Conservation (phyloP, 495 filamentous ascomycete species). For the Usnea hakonensis region DNA sequence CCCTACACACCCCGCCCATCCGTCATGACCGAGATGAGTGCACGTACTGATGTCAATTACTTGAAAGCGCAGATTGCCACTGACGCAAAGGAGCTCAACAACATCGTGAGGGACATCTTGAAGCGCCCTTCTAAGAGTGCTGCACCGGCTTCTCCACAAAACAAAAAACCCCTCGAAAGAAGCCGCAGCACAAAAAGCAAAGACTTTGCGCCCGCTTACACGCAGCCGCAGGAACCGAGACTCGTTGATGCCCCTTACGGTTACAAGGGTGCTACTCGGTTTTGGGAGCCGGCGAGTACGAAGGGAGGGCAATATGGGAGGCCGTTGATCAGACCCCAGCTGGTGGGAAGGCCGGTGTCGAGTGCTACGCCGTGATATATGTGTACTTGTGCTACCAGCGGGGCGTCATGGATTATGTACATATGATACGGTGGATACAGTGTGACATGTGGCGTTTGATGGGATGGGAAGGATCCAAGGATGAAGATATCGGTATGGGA, state of each 20-base stretch:
- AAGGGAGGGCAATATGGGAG: conserved; percentile 7
- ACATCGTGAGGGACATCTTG: conserved; percentile 56
- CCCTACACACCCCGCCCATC: conserved; percentile 62
- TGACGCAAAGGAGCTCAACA: conserved; percentile 62
- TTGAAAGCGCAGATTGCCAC: conserved; percentile 77
- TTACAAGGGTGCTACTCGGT: conserved; percentile 6
- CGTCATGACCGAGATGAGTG: conserved; percentile 64
- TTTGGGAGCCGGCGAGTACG: conserved; percentile 7
- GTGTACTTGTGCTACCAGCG: not conserved
- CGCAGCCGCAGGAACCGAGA: conserved; percentile 39
- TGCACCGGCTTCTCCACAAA: conserved; percentile 13
- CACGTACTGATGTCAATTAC: conserved; percentile 51
- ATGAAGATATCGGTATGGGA: not conserved
- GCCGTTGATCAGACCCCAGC: conserved; percentile 12
- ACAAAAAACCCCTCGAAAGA: conserved; percentile 16
- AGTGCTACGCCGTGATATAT: conserved; percentile 7
- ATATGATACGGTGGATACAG: not conserved
- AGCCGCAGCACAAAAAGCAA: conserved; percentile 25
- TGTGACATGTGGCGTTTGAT: not conserved
- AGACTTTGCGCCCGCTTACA: conserved; percentile 22
- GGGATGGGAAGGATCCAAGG: not conserved
- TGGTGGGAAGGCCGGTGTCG: conserved; percentile 5
- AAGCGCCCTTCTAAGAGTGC: conserved; percentile 19
- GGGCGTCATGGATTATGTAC: conserved; percentile 4
- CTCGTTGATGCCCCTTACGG: conserved; percentile 36